Evolutionary conservation across 441 rosid species (phyloP).

Genomic region (Iberis amara): DNA sequence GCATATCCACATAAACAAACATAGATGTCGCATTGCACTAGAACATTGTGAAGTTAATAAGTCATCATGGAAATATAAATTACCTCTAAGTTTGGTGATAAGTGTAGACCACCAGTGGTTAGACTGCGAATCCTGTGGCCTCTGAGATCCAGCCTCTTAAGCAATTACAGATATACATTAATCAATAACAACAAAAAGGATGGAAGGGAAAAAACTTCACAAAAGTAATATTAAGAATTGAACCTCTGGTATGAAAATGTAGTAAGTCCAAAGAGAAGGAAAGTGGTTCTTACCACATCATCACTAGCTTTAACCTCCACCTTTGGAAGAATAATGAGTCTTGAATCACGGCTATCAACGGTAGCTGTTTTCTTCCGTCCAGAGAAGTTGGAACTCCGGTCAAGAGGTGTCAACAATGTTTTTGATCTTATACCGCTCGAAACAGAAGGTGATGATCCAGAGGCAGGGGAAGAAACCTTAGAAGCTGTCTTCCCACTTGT

Average conservation of each 20-base stretch:
- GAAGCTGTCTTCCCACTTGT: conserved; percentile 49
- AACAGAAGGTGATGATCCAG: conserved; percentile 65
- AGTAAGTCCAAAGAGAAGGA: neutral
- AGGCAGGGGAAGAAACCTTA: conserved; percentile 59
- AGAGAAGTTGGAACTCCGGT: conserved; percentile 66
- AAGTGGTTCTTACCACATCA: conserved; percentile 67
- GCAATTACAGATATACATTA: conserved; percentile 23
- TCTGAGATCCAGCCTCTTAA: conserved; percentile 93
- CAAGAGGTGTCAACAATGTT: conserved; percentile 56
- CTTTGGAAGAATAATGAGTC: conserved; percentile 84
- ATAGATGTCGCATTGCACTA: conserved; percentile 16
- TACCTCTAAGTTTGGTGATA: conserved; percentile 87
- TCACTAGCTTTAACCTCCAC: conserved; percentile 91
- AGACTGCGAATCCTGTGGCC: conserved; percentile 91
- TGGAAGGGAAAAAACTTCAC: conserved; percentile 2
- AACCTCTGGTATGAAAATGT: conserved; percentile 1
- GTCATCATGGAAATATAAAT: conserved; percentile 9
- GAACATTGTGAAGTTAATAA: conserved; percentile 12
- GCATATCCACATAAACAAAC: neutral
- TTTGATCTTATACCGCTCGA: conserved; percentile 66
- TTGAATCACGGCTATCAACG: conserved; percentile 69
- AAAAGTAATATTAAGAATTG: conserved; percentile 6
- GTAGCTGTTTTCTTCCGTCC: conserved; percentile 56
- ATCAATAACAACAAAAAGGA: conserved; percentile 18
- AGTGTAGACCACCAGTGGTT: conserved; percentile 68